Percentiles rank a stretch among this genome's conserved stretches.
phyloP scores from a whole-genome alignment of 495 filamentous ascomycete genomes.

The Pyronema omphalodes region DNA sequence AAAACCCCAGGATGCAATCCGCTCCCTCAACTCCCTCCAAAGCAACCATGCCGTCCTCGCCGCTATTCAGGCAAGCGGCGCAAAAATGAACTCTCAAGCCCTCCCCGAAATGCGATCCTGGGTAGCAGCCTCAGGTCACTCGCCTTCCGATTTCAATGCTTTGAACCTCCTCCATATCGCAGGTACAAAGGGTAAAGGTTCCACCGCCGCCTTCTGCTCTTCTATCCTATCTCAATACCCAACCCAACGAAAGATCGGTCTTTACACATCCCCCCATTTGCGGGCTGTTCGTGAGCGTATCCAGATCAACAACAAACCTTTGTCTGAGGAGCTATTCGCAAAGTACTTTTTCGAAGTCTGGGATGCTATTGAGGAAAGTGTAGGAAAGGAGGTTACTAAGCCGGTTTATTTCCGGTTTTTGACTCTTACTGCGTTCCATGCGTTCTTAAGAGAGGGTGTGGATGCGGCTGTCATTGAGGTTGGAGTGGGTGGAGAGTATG shows the following conservation, averaged over 20 bases:
- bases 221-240: constrained; percentile 28
- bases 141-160: constrained; percentile 17
- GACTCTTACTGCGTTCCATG: constrained; percentile 76
- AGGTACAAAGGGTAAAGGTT: constrained; percentile 46
- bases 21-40: constrained; percentile 75
- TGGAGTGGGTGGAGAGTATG: constrained; percentile 83
- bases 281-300: constrained; percentile 45
- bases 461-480: constrained; percentile 78
- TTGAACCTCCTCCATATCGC: constrained; percentile 36
- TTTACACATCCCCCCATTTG: constrained; percentile 52
- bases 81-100: constrained; percentile 44
- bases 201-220: constrained; percentile 31
- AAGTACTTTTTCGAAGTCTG: constrained; percentile 49
- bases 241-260: constrained; percentile 30
- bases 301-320: constrained; percentile 34
- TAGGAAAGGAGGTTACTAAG: constrained; percentile 36
- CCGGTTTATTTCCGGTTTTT: constrained; percentile 84
- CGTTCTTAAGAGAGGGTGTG: constrained; percentile 63
- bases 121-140: constrained; percentile 55
- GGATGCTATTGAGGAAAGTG: constrained; percentile 32
- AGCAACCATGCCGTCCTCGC: constrained; percentile 67
- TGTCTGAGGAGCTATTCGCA: constrained; percentile 36
- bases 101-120: constrained; percentile 78
- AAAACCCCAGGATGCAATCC: constrained; percentile 49
- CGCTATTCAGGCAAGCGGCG: constrained; percentile 48